Base-by-base conservation (phyloP, 2,329 filamentous ascomycete species). In the Lecanicillium sp. region DNA sequence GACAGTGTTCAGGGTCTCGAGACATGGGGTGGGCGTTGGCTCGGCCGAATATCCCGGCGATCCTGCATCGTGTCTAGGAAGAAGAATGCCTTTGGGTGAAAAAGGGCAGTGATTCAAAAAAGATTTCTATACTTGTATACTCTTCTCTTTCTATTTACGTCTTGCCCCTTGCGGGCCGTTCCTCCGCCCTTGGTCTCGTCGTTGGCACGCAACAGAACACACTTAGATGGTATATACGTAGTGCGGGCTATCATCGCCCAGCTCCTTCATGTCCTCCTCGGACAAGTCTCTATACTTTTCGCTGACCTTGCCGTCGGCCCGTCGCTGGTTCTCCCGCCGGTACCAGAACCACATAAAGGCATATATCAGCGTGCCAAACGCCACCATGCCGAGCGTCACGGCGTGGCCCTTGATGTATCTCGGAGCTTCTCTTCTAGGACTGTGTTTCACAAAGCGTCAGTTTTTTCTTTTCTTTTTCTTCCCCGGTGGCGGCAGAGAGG, bases 341-440 rank as follows among this genome's bases (percentile, higher is more conserved):
- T 72, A 75, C 59, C 66, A 74, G 44, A 65, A 58, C 69, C 70
- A 77, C 60, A 81, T 63, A 19, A 72, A 58, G 3, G 56, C 66
- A 48, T 74, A 81, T 4, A 78, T 58, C 19, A 68, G 35, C 1
- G 66, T 68, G 1, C 74, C 66, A 48, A 79, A 61, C 3, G 61
- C 73, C 1, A 79, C 74, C 57, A 82, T 62, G 18, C 67, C 64
- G 33, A 82, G 58, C 4, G 75, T 79, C 9, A 80, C 66, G 1
- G 75, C 77, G 49, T 84, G 78, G 5, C 79, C 79, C 25, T 66
- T 66, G 28, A 76, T 61, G 51, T 76, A 83, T n/a, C 74, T 66
- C 2, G 77, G 77, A 1, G 57, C 65, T 35, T 79, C 73, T 1
- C 43, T 40, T 11, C 54, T 61, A 4, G 66, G 61, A 46, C 69